Evolutionary conservation across 805 yeast species (phyloP).

Genomic region (Jamesozyma jinghongensis): DNA sequence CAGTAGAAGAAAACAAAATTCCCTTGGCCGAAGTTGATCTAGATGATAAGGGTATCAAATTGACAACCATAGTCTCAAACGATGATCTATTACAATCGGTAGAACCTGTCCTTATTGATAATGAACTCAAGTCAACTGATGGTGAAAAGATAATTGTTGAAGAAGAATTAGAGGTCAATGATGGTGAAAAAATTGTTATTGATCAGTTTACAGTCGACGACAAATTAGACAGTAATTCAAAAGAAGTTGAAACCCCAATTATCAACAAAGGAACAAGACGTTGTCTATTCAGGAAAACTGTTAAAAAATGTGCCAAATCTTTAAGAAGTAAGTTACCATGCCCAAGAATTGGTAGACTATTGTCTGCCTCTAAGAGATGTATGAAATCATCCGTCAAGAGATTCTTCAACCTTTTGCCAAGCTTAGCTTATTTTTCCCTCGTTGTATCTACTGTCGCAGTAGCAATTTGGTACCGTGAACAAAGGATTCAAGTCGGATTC

Average conservation of each 20-base stretch:
- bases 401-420: no score
- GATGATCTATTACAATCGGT: neutral
- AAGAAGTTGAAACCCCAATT: neutral
- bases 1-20: no score
- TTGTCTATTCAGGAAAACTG: no score
- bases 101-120: neutral
- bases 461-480: slow-evolving; percentile 53
- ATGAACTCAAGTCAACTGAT: neutral
- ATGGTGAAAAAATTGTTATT: neutral
- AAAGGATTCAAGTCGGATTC: slow-evolving; percentile 54
- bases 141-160: neutral
- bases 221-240: neutral
- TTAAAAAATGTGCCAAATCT: no score
- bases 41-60: neutral
- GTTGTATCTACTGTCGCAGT: slow-evolving; percentile 31
- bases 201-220: neutral
- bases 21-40: neutral
- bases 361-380: no score
- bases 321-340: no score
- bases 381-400: no score
- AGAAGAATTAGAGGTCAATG: neutral
- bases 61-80: neutral
- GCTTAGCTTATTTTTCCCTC: neutral
- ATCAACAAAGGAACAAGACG: neutral
- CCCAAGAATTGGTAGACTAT: no score